Evolutionary conservation across 1,284 basidiomycete species (phyloP), one percentile per base, ranked within the genome.

Genomic region (Moesziomyces aphidis): DNA sequence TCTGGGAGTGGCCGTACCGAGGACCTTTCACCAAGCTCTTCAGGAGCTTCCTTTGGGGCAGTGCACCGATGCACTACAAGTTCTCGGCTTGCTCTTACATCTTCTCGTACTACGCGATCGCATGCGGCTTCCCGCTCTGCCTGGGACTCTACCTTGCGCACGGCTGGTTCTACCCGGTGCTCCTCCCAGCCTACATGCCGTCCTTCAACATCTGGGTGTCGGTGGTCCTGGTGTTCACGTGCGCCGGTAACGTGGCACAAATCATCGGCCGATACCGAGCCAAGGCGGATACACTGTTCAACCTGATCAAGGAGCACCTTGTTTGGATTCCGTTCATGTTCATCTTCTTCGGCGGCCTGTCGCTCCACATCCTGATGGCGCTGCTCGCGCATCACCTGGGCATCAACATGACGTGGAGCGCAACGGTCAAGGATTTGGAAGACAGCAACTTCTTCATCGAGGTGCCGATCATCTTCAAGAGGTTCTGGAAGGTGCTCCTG

Each of bases 21-120:
- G 92, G 92, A 8, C 93, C 93, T 0, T 89, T 94, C 84, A 92
- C 89, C 47, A 89, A 90, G 73, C 91, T 93, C 76, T 89, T 93
- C 44, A 89, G 89, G 49, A 87, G 85, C n/a, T 94, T 94, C 86
- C 74, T 93, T 28, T 91, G 90, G 0, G 85, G 82, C 47, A 91
- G 55, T 5, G 28, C 53, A 1, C 64, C 75, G 9, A 55, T 67
- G 11, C 92, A 93, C 85, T 93, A 93, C 88, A 94, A 94, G 87
- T 88, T 93, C 80, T 89, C 87, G 61, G 91, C 80, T 65, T 62
- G 79, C 80, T 65, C 83, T 87, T 91, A 94, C 85, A 93, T 94
- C 90, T 93, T 77, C 39, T 75, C 70, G 4, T 94, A 94, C 85
- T 93, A 93, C 78, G 93, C 92, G 57, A 91, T 94, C 64, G 89